Base-by-base conservation (phyloP, 805 yeast species). In the Candida corydali region DNA sequence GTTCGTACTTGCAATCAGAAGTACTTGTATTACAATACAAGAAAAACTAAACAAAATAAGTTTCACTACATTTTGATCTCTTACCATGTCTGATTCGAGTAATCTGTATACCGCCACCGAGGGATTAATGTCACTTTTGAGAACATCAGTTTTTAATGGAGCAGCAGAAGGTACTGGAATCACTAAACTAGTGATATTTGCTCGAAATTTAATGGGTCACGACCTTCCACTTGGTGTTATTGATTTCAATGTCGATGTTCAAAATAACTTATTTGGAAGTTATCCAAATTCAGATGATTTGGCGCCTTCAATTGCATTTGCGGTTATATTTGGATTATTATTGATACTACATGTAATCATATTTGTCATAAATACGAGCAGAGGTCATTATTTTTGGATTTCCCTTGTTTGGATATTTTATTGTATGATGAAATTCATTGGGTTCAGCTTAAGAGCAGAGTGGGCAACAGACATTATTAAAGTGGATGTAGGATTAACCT, bases 311-410 rank as follows among this genome's bases (percentile, higher is more conserved):
- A 72, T 73, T 2, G 57, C 80, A 0, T 80, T 81, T 44, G 50
- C 71, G 1, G 81, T 72, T 0, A 53, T 73, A 2, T 82, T 78
- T 44, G 53, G 63, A 9, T 38, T 80, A 1, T 42, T 82, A 24
- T 51, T 62, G 26, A 11, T 75, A 3, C 66, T 67, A 0, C 80
- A 79, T 47, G 37, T 66, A 6, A 45, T 39, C 14, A 57, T 82
- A n/a, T 80, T 76, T 47, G n/a, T 52, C 5, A 58, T 67, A 26
- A 77, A 83, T 53, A 52, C 45, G 35, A 42, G 61, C 3, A 59
- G 84, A 47, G 82, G 81, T 2, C 89, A 82, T 55, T 63, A 65
- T 41, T 82, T 82, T 52, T 70, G 67, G 58, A 51, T 78, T 14
- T 64, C 78, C 4, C 47, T 76, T 8, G 77, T 73, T 3, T 70